Conservation (phyloP, 768 basidiomycete genomes). For the Boletus vinaceobasis region DNA sequence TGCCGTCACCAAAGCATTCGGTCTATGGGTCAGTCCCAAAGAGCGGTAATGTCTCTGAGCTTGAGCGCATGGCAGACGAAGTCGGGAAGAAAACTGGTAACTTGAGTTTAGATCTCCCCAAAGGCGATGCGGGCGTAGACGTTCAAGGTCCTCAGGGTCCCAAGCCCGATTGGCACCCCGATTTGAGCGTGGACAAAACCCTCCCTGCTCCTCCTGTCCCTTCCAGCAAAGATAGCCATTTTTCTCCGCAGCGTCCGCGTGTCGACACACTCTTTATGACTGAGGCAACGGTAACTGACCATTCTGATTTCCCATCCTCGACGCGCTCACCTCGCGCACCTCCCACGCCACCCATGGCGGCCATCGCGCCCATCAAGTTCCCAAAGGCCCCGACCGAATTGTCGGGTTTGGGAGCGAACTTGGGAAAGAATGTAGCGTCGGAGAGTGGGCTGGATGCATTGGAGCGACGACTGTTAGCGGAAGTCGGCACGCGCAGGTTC, state of each 20-base stretch:
- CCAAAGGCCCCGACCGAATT: constrained; percentile 32
- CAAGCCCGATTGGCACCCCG: constrained; percentile 12
- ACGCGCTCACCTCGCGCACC: constrained; percentile 31
- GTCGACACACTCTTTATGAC: constrained; percentile 33
- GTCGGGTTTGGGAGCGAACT: constrained; percentile 22
- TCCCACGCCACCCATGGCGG: constrained; percentile 52
- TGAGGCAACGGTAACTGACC: constrained; percentile 4
- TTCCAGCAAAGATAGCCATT: constrained; percentile 34
- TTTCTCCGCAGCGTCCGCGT: constrained; percentile 15
- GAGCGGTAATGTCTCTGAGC: constrained; percentile 51
- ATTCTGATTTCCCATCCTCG: constrained; percentile 10
- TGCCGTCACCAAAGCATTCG: constrained; percentile 63
- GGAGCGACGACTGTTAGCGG: constrained; percentile 61
- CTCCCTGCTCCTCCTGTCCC: constrained; percentile 58
- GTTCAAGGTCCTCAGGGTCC: constrained; percentile 18
- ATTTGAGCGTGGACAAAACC: constrained; percentile 48
- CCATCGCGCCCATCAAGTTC: constrained; percentile 36
- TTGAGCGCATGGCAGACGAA: constrained; percentile 72
- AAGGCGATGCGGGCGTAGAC: constrained; percentile 22
- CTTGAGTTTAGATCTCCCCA: constrained; percentile 24
- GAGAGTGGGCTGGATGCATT: constrained; percentile 71
- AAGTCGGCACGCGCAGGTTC: constrained; percentile 65
- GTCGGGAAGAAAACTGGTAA: constrained; percentile 34
- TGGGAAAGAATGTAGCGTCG: constrained; percentile 17
- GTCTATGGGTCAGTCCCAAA: constrained; percentile 28